Base-by-base conservation (phyloP, 2,329 filamentous ascomycete genomes). In the Hirsutella minnesotensis region DNA sequence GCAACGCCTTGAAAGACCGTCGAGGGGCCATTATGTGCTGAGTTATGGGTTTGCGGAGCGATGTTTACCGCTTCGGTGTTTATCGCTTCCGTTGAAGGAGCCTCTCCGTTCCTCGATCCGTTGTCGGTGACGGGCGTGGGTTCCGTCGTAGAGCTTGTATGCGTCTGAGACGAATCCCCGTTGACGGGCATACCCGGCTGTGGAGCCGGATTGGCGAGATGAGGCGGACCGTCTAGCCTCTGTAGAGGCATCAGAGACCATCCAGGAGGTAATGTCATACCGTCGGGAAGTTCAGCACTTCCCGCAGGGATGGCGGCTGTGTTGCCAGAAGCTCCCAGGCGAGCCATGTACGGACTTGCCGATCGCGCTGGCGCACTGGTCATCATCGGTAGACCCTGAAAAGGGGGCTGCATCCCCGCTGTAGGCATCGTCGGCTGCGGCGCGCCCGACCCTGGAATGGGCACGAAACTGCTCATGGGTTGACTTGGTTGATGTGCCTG, bases 161-260 rank as follows among this genome's bases (percentile, higher is more conserved):
- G 49, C 9, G 44, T 40, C 38, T 24, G 15, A 16, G 15, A 16
- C 12, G 33, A 43, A 16, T 58, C 52, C 10, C 34, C 44, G 20
- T 44, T 43, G 2, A 46, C 37, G 8, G 49, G 39, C 13, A 50
- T 46, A 21, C 51, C 48, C 10, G 53, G 47, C 41, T 53, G 54
- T 9, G 53, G 49, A 12, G 42, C 20, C 22, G 49, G 41, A 33
- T 53, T 51, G 46, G 51, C 27, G 15, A 40, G 53, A 16, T 38
- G 57, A 13, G 56, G 53, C 3, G 50, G 53, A n/a, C 60, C 65
- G 40, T 74, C 70, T 9, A 75, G 50, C 20, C 75, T 68, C 48
- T 80, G 72, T 2, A 83, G 64, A 20, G 79, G 79, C 38, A 82
- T 61, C 33, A 83, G 59, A 19, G 75, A 74, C 79, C 79, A 83